Conservation (phyloP, 2,329 filamentous ascomycete genomes). For the Magnaporthales sp. region DNA sequence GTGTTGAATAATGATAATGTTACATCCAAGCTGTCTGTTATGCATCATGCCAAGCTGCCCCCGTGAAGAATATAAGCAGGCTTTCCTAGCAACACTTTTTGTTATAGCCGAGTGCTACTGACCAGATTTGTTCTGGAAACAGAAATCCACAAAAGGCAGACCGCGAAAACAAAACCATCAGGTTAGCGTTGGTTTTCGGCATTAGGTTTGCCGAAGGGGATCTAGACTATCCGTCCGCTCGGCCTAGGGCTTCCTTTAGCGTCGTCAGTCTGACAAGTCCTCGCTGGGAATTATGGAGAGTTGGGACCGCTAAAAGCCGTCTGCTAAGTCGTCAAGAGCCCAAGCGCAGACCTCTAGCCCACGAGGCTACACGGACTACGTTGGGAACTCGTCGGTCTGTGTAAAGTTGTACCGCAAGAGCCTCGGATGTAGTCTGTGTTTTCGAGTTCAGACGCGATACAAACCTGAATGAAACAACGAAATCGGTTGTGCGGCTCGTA, state of each 20-base stretch:
- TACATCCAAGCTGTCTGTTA: background rate
- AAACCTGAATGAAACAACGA: no score
- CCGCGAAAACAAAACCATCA: no score
- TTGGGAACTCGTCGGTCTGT: no score
- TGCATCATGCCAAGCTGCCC: background rate
- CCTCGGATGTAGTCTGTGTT: no score
- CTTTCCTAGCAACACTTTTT: no score
- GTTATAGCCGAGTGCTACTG: no score
- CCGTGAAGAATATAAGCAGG: background rate
- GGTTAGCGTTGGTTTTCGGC: no score
- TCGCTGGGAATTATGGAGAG: background rate
- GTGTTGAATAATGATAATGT: background rate
- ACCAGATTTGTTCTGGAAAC: background rate
- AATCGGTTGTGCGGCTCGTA: slow-evolving; percentile 38
- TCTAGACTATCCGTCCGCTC: background rate
- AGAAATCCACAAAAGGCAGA: background rate
- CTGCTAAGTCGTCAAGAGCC: no score
- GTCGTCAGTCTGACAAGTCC: background rate
- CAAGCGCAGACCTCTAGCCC: no score
- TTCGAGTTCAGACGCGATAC: no score
- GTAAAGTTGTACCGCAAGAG: no score
- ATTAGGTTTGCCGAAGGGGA: background rate
- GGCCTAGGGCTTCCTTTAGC: background rate
- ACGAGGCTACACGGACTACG: no score
- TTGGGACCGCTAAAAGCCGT: slow-evolving; percentile 11